Conservation (phyloP, 1,284 basidiomycete species). For the Uromyces viciae-fabae region DNA sequence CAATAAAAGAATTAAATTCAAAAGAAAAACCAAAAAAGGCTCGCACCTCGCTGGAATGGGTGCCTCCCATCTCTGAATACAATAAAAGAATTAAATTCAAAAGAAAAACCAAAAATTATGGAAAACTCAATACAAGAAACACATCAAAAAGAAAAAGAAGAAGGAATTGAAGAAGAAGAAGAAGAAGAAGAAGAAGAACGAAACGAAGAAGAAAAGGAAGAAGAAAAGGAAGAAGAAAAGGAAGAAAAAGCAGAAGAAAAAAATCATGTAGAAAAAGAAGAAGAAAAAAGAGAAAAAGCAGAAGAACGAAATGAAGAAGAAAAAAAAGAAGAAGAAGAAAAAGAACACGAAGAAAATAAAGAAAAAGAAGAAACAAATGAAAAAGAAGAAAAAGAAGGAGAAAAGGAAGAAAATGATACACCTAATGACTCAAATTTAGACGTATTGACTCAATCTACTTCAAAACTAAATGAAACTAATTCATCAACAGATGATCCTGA, state of each 20-base stretch:
- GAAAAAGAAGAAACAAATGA: background rate
- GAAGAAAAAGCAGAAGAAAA: background rate
- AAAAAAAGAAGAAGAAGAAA: background rate
- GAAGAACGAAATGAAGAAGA: background rate
- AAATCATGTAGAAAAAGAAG: background rate
- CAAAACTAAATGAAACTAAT: background rate
- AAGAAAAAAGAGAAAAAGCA: background rate
- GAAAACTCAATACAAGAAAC: background rate
- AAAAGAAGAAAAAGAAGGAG: background rate
- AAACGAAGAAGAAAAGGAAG: background rate
- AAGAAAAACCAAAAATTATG: too few relatives aligned
- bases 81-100: too few relatives aligned
- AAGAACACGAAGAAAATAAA: background rate
- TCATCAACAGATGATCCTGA: conserved; percentile 4
- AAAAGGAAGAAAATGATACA: background rate
- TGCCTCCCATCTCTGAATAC: too few relatives aligned
- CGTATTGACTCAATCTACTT: background rate
- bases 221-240: background rate
- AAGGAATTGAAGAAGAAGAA: background rate
- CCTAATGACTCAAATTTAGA: background rate
- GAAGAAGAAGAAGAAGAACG: background rate
- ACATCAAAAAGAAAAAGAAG: background rate
- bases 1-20: too few relatives aligned
- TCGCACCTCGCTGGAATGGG: too few relatives aligned
- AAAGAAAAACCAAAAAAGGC: too few relatives aligned